A percentile compares a stretch with the other conserved stretches of the same genome.
Evolutionary conservation across 2,329 filamentous ascomycete genomes (phyloP).

Genomic region (Phoma sp.): DNA sequence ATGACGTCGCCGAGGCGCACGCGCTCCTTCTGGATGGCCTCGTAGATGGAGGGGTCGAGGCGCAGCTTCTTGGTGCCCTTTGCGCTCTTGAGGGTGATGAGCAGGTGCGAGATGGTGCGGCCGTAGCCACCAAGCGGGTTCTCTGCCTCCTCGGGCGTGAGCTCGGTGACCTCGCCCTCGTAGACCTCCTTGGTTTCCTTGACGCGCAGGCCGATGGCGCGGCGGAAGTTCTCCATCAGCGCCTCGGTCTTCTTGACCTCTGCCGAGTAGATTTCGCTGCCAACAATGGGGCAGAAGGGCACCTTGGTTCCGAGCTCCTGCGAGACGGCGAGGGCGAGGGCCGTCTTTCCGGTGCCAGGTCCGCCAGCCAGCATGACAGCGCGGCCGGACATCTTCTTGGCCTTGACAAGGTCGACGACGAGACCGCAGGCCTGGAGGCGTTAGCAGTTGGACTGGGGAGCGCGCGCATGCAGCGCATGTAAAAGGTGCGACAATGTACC

Average conservation of each 20-base stretch:
- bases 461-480: not conserved
- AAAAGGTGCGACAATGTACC: too few species aligned
- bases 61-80: slow-evolving; percentile 98
- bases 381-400: slow-evolving; percentile 96
- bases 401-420: slow-evolving; percentile 92
- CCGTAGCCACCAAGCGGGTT: slow-evolving; percentile 97
- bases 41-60: slow-evolving; percentile 97
- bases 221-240: slow-evolving; percentile 98
- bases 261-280: slow-evolving; percentile 95
- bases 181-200: slow-evolving; percentile 99
- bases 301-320: slow-evolving; percentile 98
- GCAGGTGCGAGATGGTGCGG: slow-evolving; percentile 93
- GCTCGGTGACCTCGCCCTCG: slow-evolving; percentile 96
- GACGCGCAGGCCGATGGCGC: slow-evolving; percentile 93
- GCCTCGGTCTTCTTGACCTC: slow-evolving; percentile 99
- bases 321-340: slow-evolving; percentile 90
- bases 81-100: slow-evolving; percentile 93
- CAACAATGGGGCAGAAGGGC: slow-evolving; percentile 96
- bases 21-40: slow-evolving; percentile 97
- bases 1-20: slow-evolving; percentile 96
- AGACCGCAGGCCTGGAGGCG: slow-evolving; percentile 80
- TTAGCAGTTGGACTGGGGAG: not conserved
- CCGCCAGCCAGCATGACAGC: slow-evolving; percentile 93
- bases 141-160: slow-evolving; percentile 96
- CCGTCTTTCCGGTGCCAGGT: slow-evolving; percentile 93